phyloP scores from a whole-genome alignment of 805 yeast species.

The Kazachstania kunashirensis region DNA sequence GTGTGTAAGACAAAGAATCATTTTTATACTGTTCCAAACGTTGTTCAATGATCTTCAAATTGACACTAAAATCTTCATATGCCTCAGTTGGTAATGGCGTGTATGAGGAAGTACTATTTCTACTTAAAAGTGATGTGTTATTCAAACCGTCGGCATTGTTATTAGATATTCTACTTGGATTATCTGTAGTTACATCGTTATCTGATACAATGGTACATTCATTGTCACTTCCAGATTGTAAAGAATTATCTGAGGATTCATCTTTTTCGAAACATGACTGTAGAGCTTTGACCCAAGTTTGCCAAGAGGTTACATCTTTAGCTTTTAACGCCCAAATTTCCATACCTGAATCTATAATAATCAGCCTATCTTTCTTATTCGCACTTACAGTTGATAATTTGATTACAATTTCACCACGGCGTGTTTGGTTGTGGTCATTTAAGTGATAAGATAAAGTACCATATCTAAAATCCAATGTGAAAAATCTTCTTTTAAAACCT shows the following conservation, averaged over 20 bases:
- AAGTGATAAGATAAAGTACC: slow-evolving; percentile 77
- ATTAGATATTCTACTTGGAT: neutral
- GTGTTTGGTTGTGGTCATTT: slow-evolving; percentile 56
- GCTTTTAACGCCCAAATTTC: slow-evolving; percentile 89
- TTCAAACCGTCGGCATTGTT: neutral
- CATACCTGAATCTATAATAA: slow-evolving; percentile 87
- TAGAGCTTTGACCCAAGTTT: slow-evolving; percentile 75
- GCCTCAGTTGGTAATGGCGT: slow-evolving; percentile 16
- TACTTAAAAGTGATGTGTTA: neutral
- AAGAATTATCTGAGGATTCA: slow-evolving; percentile 1
- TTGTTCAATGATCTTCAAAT: slow-evolving; percentile 19
- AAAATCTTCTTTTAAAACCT: slow-evolving; percentile 79
- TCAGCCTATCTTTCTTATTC: slow-evolving; percentile 51
- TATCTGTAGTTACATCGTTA: neutral
- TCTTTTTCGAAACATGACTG: slow-evolving; percentile 32
- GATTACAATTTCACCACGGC: slow-evolving; percentile 86
- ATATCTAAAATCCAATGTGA: slow-evolving; percentile 69
- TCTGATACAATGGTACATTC: neutral
- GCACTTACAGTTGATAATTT: slow-evolving; percentile 76
- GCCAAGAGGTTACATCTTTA: slow-evolving; percentile 51
- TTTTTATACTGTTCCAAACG: slow-evolving; percentile 22
- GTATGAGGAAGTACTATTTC: slow-evolving; percentile 3
- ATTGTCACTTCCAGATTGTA: neutral
- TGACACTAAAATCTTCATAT: slow-evolving; percentile 13
- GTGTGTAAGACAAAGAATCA: slow-evolving; percentile 18